A percentile compares a stretch with the other conserved stretches of the same genome.
Conservation (phyloP, 2,329 filamentous ascomycete species). For the Fusarium incarnatum region DNA sequence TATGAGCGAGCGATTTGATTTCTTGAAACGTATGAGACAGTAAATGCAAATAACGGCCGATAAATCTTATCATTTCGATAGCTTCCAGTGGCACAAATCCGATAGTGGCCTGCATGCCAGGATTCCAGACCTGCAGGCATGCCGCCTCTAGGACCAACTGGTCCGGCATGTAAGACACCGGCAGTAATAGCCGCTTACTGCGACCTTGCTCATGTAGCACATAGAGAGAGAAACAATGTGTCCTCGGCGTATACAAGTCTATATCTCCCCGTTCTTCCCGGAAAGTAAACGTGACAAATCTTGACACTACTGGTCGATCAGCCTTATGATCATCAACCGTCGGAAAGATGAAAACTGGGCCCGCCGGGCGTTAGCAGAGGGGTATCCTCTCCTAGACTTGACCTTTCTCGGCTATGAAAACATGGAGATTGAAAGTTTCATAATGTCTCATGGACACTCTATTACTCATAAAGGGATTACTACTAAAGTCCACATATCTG, state of each 20-base stretch:
- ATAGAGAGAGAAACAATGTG: fast-evolving
- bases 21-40: fast-evolving
- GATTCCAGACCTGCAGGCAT: too few species aligned
- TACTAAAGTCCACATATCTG: fast-evolving
- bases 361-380: too few species aligned
- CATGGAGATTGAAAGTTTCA: fast-evolving
- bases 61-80: not conserved
- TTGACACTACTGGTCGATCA: fast-evolving
- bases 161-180: not conserved
- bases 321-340: too few species aligned
- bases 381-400: too few species aligned
- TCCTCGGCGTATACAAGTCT: too few species aligned
- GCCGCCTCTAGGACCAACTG: too few species aligned
- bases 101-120: not conserved
- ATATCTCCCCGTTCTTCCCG: too few species aligned
- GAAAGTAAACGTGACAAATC: fast-evolving
- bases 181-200: not conserved
- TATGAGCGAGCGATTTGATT: not conserved
- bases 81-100: not conserved
- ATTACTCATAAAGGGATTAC: not conserved
- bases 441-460: not conserved
- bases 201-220: too few species aligned
- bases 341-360: too few species aligned
- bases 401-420: fast-evolving
- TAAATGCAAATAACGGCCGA: not conserved